Percentiles rank a stretch among this genome's conserved stretches.
phyloP scores from a whole-genome alignment of 441 rosid genomes.

The Jatropha multifida region DNA sequence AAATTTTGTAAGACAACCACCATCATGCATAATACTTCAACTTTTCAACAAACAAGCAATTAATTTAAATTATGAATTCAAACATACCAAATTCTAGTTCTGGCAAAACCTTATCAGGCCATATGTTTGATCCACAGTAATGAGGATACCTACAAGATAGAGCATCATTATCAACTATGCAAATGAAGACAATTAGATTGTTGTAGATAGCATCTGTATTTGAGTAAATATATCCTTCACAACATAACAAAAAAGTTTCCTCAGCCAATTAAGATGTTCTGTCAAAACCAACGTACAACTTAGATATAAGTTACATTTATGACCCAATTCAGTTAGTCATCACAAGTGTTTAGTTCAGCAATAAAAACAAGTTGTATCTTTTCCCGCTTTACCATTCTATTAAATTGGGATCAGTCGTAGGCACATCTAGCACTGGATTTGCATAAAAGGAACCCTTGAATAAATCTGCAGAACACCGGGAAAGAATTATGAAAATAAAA shows the following conservation, averaged over 20 bases:
- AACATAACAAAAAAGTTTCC: background rate
- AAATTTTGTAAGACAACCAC: background rate
- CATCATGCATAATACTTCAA: background rate
- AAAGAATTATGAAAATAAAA: conserved; percentile 4
- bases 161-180: background rate
- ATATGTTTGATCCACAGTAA: conserved; percentile 88
- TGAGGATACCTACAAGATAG: conserved; percentile 73
- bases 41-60: background rate
- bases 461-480: conserved; percentile 50
- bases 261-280: background rate
- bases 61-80: background rate
- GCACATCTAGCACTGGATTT: conserved; percentile 74
- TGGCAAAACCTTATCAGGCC: conserved; percentile 74
- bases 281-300: background rate
- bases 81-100: conserved; percentile 81
- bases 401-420: conserved; percentile 53
- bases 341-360: background rate
- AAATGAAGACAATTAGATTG: conserved; percentile 1
- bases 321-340: background rate
- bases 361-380: conserved; percentile 15
- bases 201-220: background rate
- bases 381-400: conserved; percentile 51
- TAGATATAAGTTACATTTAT: background rate
- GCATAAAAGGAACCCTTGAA: conserved; percentile 91
- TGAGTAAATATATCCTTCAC: background rate